Conservation (phyloP, 495 filamentous ascomycete genomes). For the Aspergillus heteromorphus region DNA sequence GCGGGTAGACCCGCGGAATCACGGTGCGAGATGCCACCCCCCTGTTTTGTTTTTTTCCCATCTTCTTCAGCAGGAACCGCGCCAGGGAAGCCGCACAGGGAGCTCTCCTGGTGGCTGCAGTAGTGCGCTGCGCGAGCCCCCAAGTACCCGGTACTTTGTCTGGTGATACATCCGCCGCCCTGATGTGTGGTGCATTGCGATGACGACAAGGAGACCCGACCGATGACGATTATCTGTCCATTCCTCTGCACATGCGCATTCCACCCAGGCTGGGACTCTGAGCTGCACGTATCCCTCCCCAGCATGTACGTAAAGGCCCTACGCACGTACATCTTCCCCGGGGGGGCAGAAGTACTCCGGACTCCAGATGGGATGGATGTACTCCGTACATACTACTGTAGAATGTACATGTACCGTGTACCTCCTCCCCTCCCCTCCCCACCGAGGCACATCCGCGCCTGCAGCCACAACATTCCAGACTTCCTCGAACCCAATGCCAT, state of each 20-base stretch:
- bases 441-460: not conserved
- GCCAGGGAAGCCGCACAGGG: not conserved
- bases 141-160: not conserved
- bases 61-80: not conserved
- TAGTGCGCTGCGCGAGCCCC: not conserved
- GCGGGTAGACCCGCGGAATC: constrained; percentile 2
- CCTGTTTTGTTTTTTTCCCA: not conserved
- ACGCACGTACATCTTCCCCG: not conserved
- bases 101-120: not conserved
- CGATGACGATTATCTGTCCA: constrained; percentile 1
- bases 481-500: not conserved
- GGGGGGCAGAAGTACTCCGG: not conserved
- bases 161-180: not conserved
- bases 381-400: too few relatives aligned
- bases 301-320: not conserved
- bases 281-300: not conserved
- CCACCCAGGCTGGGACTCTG: not conserved
- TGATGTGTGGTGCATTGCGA: not conserved
- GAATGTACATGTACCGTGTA: too few relatives aligned
- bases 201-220: not conserved
- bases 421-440: not conserved
- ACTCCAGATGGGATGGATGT: not conserved
- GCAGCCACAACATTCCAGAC: constrained; percentile 3
- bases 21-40: not conserved
- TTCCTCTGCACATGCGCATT: constrained; percentile 2